Evolutionary conservation across 2,329 filamentous ascomycete species (phyloP).

Genomic region (Neonectria neomacrospora): DNA sequence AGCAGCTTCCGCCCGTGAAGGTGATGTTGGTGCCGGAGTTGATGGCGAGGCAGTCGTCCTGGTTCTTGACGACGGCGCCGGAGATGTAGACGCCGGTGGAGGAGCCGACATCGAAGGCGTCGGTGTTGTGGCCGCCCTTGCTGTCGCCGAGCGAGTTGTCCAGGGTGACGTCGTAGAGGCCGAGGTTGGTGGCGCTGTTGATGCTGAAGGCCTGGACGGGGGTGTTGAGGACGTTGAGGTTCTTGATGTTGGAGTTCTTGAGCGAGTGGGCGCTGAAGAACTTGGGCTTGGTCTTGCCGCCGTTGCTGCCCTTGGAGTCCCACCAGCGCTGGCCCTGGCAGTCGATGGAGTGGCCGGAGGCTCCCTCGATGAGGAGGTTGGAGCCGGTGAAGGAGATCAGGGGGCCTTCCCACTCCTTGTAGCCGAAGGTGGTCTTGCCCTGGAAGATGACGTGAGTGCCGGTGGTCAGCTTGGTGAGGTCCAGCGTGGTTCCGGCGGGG

Average conservation of each 20-base stretch:
- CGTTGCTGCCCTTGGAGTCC: conserved; percentile 69
- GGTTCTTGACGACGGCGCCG: conserved; percentile 66
- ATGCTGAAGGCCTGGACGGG: conserved; percentile 57
- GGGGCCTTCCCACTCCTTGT: conserved; percentile 73
- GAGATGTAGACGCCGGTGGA: conserved; percentile 62
- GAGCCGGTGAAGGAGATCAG: conserved; percentile 70
- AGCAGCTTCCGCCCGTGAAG: conserved; percentile 58
- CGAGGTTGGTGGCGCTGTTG: conserved; percentile 49
- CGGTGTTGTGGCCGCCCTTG: conserved; percentile 62
- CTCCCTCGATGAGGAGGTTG: conserved; percentile 64
- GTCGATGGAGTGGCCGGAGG: conserved; percentile 61
- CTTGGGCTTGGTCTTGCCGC: conserved; percentile 72
- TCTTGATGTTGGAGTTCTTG: conserved; percentile 51
- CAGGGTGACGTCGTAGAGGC: conserved; percentile 50
- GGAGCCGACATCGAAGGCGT: conserved; percentile 67
- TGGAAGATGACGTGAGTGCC: conserved; percentile 69
- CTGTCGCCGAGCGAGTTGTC: conserved; percentile 54
- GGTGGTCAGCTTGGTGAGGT: conserved; percentile 63
- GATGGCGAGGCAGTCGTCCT: conserved; percentile 70
- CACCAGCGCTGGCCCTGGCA: conserved; percentile 68
- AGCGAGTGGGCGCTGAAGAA: conserved; percentile 62
- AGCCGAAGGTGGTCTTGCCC: conserved; percentile 74
- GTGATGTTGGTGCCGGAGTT: conserved; percentile 64
- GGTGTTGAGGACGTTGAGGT: conserved; percentile 55
- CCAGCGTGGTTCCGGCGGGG: conserved; percentile 67